Conservation (phyloP, 495 filamentous ascomycete genomes). For the Hyaloscypha bicolor region DNA sequence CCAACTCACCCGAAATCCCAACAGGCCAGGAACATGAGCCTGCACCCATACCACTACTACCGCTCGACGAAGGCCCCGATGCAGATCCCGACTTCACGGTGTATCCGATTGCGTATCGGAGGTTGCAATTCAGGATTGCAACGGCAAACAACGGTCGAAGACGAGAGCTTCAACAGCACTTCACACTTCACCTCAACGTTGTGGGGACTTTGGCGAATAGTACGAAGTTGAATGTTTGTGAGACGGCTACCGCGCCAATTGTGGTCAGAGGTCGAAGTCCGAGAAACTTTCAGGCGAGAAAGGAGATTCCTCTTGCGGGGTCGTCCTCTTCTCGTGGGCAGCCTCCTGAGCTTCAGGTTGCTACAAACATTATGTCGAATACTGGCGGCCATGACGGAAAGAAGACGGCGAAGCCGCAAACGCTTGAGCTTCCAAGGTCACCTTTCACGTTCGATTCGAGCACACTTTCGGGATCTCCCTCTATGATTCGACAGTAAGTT, state of each 20-base stretch:
- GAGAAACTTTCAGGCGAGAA: slow-evolving; percentile 76
- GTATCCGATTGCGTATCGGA: slow-evolving; percentile 87
- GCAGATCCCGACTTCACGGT: slow-evolving; percentile 74
- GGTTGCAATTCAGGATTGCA: slow-evolving; percentile 84
- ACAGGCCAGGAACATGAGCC: slow-evolving; percentile 57
- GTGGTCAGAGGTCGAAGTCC: slow-evolving; percentile 79
- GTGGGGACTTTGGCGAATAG: slow-evolving; percentile 72
- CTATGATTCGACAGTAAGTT: slow-evolving; percentile 29
- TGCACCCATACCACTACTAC: slow-evolving; percentile 71
- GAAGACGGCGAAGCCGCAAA: slow-evolving; percentile 48
- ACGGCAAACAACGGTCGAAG: slow-evolving; percentile 72
- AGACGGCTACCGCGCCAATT: slow-evolving; percentile 73
- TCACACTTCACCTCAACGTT: slow-evolving; percentile 74
- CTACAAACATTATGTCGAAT: slow-evolving; percentile 19
- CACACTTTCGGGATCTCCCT: slow-evolving; percentile 51
- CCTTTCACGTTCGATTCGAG: slow-evolving; percentile 58
- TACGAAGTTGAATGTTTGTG: slow-evolving; percentile 65
- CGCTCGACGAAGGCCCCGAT: slow-evolving; percentile 56
- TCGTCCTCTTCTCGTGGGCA: slow-evolving; percentile 69
- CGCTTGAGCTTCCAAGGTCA: slow-evolving; percentile 52
- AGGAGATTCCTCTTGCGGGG: slow-evolving; percentile 73
- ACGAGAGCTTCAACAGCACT: slow-evolving; percentile 82
- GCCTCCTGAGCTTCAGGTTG: slow-evolving; percentile 36
- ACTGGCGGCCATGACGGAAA: slow-evolving; percentile 44
- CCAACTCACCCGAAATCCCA: slow-evolving; percentile 63